Base-by-base conservation (phyloP, 305 asterid species). In the Fraxinus ornus region DNA sequence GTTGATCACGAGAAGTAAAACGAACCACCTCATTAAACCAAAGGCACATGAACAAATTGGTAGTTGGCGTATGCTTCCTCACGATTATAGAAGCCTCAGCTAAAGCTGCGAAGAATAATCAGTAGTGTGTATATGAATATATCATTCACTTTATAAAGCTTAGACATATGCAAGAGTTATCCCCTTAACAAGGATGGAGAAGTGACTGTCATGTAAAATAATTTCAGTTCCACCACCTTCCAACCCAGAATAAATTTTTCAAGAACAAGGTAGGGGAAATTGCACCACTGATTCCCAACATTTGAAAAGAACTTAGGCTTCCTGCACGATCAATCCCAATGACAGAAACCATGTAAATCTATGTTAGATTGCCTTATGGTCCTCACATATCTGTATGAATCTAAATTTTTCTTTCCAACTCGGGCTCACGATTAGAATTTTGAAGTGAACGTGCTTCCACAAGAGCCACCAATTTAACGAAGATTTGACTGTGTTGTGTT, bases 11-110 rank as follows among this genome's bases (percentile, higher is more conserved):
- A 21, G 98, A 96, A 79, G 99, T 94, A 90, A 92, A 96, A 15
- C 94, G 94, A 83, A 92, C 99, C 57, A 92, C 98, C 90, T 96
- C 99, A 75, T 93, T 92, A 62, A 96, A 96, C 99, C 99, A 96
- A 33, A 92, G 91, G 86, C 99, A 96, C 95, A 84, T 92, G 86
- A 94, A 86, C 85, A 92, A 82, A 83, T 96, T 93, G 8, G 94
- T 88, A 52, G 83, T 66, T 41, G 89, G 93, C 3, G 93, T 93
- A 88, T 96, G 99, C 89, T 93, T 90, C 90, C 97, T 93, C 91
- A 94, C 94, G 30, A 96, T 96, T 86, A 94, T 91, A 21, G 99
- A 96, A 71, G 98, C 98, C 93, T 96, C 99, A 4, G 97, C 90
- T 24, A 96, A 89, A 85, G 99, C 99, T 95, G 99, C 91, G 84